phyloP scores from a whole-genome alignment of 2,329 filamentous ascomycete genomes.

The Verticillium nonalfalfae region DNA sequence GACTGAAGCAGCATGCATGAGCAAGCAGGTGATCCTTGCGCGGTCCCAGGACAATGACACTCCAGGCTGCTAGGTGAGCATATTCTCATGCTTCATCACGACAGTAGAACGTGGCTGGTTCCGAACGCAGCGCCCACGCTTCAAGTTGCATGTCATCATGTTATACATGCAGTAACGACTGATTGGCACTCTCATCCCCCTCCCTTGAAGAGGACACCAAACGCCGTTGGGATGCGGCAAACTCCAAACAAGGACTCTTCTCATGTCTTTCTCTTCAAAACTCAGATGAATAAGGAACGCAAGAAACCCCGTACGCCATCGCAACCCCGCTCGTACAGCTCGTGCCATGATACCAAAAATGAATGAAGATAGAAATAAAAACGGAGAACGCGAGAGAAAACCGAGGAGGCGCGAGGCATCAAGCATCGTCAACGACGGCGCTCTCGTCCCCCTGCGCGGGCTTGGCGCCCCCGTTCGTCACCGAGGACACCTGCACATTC shows the following conservation, averaged over 20 bases:
- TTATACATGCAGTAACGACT: not conserved
- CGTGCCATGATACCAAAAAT: not conserved
- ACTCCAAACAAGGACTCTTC: too few relatives aligned
- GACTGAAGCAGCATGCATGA: too few relatives aligned
- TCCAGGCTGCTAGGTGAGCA: too few relatives aligned
- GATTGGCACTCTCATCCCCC: not conserved
- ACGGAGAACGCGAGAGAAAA: conserved; percentile 2
- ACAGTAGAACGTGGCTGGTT: too few relatives aligned
- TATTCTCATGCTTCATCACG: too few relatives aligned
- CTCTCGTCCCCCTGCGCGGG: conserved; percentile 26
- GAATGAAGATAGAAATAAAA: conserved; percentile 2
- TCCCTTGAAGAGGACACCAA: not conserved
- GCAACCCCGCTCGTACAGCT: not conserved
- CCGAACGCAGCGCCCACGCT: too few relatives aligned
- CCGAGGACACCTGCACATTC: conserved; percentile 35
- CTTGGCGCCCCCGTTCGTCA: conserved; percentile 7
- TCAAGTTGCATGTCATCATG: not conserved
- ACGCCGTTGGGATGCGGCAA: not conserved
- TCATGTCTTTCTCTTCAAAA: not conserved
- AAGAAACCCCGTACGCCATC: not conserved
- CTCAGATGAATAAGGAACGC: not conserved
- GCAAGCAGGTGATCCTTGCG: too few relatives aligned
- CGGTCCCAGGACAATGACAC: too few relatives aligned
- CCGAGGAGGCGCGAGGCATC: conserved; percentile 12
- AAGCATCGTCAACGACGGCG: conserved; percentile 28